Base-by-base conservation (phyloP, 2,329 filamentous ascomycete species). In the Cladosporium sp. region DNA sequence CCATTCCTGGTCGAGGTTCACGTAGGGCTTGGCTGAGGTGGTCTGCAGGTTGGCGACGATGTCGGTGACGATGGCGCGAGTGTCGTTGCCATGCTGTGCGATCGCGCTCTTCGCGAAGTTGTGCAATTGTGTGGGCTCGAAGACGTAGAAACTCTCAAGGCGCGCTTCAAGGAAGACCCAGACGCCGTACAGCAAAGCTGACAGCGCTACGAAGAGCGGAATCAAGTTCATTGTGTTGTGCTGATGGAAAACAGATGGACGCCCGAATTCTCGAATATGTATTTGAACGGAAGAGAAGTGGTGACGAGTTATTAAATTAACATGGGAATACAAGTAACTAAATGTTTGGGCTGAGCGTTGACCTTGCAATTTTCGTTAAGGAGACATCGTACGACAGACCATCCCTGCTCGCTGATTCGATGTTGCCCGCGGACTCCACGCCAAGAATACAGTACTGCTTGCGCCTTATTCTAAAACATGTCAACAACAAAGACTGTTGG, bases 21-120 rank as follows among this genome's bases (percentile, higher is more conserved):
- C 64, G 29, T 60, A 63, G 23, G 65, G 59, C n/a, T 53, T 50
- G 23, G 55, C 59, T 11, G 66, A 66, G 69, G 83, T 84, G 71
- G 81, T 80, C 71, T 82, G 81, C 64, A 96, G 83, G 79, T 92
- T 88, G 67, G 80, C 74, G 61, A 91, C 87, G 70, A 96, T 93
- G 79, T 85, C 88, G 69, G 83, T 75, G 67, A 92, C 89, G 11
- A 93, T 85, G 65, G 83, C 82, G 65, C 83, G 78, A 16, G 92
- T 96, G 80, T 94, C 85, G 77, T 93, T 91, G 71, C 91, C 91
- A 77, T 94, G 88, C 46, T 84, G 78, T 11, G 80, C 81, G 69
- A 96, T 85, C 35, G 87, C 89, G 68, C 86, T 84, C 78, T 86
- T 80, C 12, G 89, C 85, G 37, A 95, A 80, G 67, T 89, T 84